These are phyloP conservation scores for Pistacia vera DNA, from an alignment of 345 rosid species.

Conservation along the genomic window DNA sequence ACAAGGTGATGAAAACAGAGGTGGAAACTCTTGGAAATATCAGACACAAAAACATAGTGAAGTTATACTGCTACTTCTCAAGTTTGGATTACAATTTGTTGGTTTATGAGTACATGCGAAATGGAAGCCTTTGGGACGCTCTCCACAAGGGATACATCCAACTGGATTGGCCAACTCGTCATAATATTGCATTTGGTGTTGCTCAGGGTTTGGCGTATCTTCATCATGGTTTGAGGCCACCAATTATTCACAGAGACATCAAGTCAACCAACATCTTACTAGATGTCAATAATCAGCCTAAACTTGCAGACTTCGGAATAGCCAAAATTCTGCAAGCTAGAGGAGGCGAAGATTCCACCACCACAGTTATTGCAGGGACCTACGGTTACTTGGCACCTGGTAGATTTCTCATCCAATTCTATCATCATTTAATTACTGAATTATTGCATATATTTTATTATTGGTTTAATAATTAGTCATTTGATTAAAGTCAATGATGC, in stretches of 20 bases:
- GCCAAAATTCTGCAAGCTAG: constrained; percentile 92
- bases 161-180: constrained; percentile 86
- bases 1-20: constrained; percentile 75
- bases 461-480: neutral
- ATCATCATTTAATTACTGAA: neutral
- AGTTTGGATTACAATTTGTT: constrained; percentile 63
- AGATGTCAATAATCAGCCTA: constrained; percentile 74
- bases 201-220: constrained; percentile 95
- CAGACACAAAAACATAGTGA: constrained; percentile 90
- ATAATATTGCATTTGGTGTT: constrained; percentile 82
- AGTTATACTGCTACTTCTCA: constrained; percentile 79
- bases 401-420: constrained; percentile 25
- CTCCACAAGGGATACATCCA: constrained; percentile 64
- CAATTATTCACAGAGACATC: constrained; percentile 91
- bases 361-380: constrained; percentile 84
- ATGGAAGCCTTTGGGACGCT: constrained; percentile 89
- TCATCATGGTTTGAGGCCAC: constrained; percentile 74
- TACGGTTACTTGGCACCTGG: constrained; percentile 97
- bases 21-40: constrained; percentile 88
- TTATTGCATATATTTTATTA: neutral
- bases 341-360: constrained; percentile 82
- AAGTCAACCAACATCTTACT: constrained; percentile 86
- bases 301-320: constrained; percentile 92
- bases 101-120: constrained; percentile 92
- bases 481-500: neutral